phyloP scores from a whole-genome alignment of 2,329 filamentous ascomycete species.

The Byssoonygena ceratinophila region DNA sequence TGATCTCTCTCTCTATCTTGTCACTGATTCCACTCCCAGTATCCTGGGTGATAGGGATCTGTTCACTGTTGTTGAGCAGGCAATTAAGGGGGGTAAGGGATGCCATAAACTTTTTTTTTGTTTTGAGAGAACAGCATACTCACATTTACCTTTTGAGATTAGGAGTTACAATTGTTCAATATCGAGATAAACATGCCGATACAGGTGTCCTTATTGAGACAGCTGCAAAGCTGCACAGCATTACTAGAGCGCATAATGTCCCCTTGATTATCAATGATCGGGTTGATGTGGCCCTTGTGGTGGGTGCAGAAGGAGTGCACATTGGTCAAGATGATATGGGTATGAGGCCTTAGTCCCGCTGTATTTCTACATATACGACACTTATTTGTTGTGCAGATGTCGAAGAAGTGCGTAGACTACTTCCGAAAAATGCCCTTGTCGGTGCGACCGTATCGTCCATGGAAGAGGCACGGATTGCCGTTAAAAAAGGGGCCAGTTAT shows the following conservation, averaged over 20 bases:
- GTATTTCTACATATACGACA: background rate
- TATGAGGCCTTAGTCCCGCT: constrained; percentile 30
- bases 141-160: constrained; percentile 5
- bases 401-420: constrained; percentile 55
- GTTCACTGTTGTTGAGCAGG: constrained; percentile 60
- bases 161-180: constrained; percentile 74
- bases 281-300: constrained; percentile 74
- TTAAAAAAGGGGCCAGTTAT: constrained; percentile 71
- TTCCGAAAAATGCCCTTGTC: constrained; percentile 70
- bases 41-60: constrained; percentile 66
- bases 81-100: constrained; percentile 56
- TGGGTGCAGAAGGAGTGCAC: constrained; percentile 84
- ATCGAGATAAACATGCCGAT: constrained; percentile 75
- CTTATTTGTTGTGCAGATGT: constrained; percentile 39
- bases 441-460: constrained; percentile 73
- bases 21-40: constrained; percentile 81
- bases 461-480: constrained; percentile 62
- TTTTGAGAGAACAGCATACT: background rate
- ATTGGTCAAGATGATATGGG: constrained; percentile 90
- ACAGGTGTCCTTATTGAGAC: constrained; percentile 60
- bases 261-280: constrained; percentile 90
- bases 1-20: constrained; percentile 77
- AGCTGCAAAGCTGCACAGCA: constrained; percentile 57
- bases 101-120: background rate
- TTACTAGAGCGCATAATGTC: constrained; percentile 57